Conservation (phyloP, 1,284 basidiomycete species). For the Moesziomyces antarcticus region DNA sequence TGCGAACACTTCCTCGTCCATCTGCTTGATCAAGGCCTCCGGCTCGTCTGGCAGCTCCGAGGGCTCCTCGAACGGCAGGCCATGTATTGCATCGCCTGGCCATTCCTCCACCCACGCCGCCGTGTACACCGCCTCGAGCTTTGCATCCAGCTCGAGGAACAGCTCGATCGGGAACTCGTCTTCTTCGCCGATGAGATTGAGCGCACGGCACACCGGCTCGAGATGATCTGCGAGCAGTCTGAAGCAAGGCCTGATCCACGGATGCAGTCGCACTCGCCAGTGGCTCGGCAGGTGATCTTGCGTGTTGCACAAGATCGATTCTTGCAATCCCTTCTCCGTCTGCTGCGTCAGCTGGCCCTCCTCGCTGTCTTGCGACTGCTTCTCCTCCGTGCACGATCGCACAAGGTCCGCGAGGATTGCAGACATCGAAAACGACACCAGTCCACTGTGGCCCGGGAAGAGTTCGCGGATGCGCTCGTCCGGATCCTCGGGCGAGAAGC, state of each 20-base stretch:
- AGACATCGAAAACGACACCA: conserved; percentile 33
- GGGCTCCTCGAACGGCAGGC: conserved; percentile 33
- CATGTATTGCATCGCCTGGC: conserved; percentile 18
- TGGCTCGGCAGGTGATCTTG: conserved; percentile 15
- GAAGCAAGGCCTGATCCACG: conserved; percentile 35
- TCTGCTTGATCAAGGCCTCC: conserved; percentile 20
- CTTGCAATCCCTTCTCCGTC: conserved; percentile 8
- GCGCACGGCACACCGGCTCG: conserved; percentile 27
- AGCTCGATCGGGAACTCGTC: conserved; percentile 32
- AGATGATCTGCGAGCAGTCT: conserved; percentile 29
- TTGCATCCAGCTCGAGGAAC: conserved; percentile 25
- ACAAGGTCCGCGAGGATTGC: conserved; percentile 33
- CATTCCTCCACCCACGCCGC: conserved; percentile 22
- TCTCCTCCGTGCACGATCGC: conserved; percentile 16
- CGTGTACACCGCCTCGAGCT: conserved; percentile 27
- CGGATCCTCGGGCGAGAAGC: conserved; percentile 32
- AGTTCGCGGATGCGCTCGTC: conserved; percentile 35
- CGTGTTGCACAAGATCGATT: conserved; percentile 18
- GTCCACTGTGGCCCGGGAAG: conserved; percentile 28
- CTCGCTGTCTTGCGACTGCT: conserved; percentile 14
- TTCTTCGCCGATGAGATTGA: conserved; percentile 17
- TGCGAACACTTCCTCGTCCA: conserved; percentile 35
- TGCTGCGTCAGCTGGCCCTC: conserved; percentile 31
- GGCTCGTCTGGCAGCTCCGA: conserved; percentile 29
- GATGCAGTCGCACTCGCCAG: conserved; percentile 35